Conservation (phyloP, 2,329 filamentous ascomycete genomes). For the Aspergillus intermedius region DNA sequence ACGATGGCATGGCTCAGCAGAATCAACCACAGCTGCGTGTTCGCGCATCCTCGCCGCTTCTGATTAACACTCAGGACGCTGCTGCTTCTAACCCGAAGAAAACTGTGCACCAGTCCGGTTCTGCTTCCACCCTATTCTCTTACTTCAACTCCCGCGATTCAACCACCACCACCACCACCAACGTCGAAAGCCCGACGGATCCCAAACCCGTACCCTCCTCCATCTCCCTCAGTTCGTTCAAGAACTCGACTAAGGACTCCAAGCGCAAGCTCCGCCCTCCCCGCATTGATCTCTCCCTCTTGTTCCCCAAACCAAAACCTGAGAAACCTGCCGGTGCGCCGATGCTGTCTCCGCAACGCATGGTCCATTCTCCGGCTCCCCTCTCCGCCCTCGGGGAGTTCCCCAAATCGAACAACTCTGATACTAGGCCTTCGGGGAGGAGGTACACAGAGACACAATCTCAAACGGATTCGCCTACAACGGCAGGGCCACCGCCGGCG, state of each 20-base stretch:
- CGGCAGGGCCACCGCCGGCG: not conserved
- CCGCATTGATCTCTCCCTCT: conserved; percentile 36
- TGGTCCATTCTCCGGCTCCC: conserved; percentile 36
- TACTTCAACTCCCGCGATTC: conserved; percentile 42
- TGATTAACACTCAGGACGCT: conserved; percentile 31
- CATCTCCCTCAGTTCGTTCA: conserved; percentile 14
- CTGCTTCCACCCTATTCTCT: conserved; percentile 42
- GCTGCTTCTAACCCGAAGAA: conserved; percentile 24
- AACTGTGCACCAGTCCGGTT: conserved; percentile 35
- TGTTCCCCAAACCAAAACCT: conserved; percentile 36
- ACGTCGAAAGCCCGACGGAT: conserved; percentile 7
- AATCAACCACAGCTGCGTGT: conserved; percentile 29
- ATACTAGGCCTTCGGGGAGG: conserved; percentile 13
- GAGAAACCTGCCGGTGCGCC: conserved; percentile 18
- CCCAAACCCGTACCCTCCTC: conserved; percentile 8
- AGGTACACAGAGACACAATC: conserved; percentile 22
- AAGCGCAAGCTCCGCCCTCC: conserved; percentile 34
- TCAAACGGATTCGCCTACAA: not conserved
- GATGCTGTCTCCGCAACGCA: conserved; percentile 37
- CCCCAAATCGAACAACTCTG: conserved; percentile 7
- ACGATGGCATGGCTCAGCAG: conserved; percentile 5
- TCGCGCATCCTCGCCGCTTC: conserved; percentile 41
- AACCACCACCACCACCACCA: conserved; percentile 24
- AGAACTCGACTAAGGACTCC: conserved; percentile 24
- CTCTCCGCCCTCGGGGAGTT: conserved; percentile 30